Base-by-base conservation (phyloP, 345 rosid genomes). In the Eucalyptus marginata region DNA sequence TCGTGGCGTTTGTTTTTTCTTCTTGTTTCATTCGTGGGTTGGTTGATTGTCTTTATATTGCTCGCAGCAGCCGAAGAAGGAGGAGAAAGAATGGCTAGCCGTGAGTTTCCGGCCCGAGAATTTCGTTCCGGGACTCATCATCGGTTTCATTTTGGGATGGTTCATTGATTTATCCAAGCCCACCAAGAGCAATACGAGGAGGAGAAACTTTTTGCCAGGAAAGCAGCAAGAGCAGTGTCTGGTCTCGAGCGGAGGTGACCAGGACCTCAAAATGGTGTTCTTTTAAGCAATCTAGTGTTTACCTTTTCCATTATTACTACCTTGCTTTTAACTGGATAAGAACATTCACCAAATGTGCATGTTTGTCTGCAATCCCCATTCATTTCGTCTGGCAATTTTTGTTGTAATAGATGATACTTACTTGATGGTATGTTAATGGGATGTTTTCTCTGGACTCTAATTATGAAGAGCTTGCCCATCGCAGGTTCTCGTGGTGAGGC, bases 401-500 rank as follows among this genome's bases (percentile, higher is more conserved):
- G 87, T 50, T 20, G 68, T 66, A 33, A 36, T n/a, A 85, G 49
- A 49, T 50, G 49, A 49, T 22, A 51, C 51, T 49, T 44, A 84
- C 66, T 50, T 88, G 33, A 62, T 20, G 76, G 20, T 25, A 13
- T 87, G 71, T 76, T 86, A 22, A 15, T 86, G 33, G 86, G 24
- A 51, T 56, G 59, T 88, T 43, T 51, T 86, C 84, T 86, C 86
- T 92, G 43, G 47, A 20, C 83, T 40, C 14, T 68, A 86, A 86
- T 51, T 88, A 56, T 50, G 7, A 64, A 54, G 58, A 80, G 83
- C 24, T 87, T 88, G 89, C 17, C 91, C 59, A 46, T 94, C 29
- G 89, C 95, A 96, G 99, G 98, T 97, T 91, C 90, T 96, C 88
- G 98, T 97, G 49, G 99, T 95, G 43, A 94, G 99, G 93, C 99